Evolutionary conservation across 306 rosid genomes (phyloP), one percentile per base, ranked within the genome.

Genomic region (Aeschynomene evenia): DNA sequence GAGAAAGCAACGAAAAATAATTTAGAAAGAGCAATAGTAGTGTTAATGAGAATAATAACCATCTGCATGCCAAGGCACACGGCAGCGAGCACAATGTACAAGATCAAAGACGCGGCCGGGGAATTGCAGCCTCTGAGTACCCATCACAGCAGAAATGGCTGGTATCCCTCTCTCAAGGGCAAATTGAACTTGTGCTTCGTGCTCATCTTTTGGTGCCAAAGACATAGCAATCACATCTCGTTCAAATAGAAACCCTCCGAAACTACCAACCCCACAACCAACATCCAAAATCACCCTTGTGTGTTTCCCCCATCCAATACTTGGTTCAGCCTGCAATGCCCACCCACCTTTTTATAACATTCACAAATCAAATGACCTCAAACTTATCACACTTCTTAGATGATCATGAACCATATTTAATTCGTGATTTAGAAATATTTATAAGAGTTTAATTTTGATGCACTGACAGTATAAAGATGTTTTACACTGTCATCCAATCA

Each of bases 91-190:
- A 65, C 96, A 94, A 68, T 90, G 97, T 21, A 84, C 16, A 29
- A 81, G 72, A 72, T 94, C 98, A 70, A 88, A 90, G 67, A 87
- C 98, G 51, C 83, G 63, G 68, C 89, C 68, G 6, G 96, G 96
- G 68, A 94, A 94, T 50, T 90, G 94, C 21, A 94, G 75, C 74
- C 98, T 84, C 40, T 90, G 96, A 33, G 98, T 80, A 50, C 96
- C 98, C 98, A 93, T 93, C 74, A 93, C 98, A 9, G 97, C 96
- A 23, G 97, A 93, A 39, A 93, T 88, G 29, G 94, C 90, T 19
- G 98, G 97, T 60, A 93, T 90, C 11, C 98, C 98, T 62, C 98
- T 82, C 79, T 93, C 98, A 26, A 90, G 94, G 21, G 94, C 97
- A 61, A 94, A 94, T 31, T 94, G 98, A 46, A 94, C 97, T 74